Evolutionary conservation across 1,284 basidiomycete genomes (phyloP).

Genomic region (Chalciporus sp.): DNA sequence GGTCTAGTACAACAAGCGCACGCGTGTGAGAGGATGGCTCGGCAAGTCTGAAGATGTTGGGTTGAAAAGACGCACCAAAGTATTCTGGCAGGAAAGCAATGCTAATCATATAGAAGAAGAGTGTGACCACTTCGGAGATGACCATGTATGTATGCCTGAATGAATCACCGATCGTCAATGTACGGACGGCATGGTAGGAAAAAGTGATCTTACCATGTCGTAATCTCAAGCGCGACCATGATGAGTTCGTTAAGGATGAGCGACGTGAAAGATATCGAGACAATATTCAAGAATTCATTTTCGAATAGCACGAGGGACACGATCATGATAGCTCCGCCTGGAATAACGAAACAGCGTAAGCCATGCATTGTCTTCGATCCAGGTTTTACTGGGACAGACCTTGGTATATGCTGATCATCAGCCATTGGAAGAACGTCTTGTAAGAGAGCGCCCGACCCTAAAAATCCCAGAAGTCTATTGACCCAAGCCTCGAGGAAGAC

Average conservation of each 20-base stretch:
- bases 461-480: slow-evolving; percentile 8
- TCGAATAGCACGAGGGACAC: slow-evolving; percentile 96
- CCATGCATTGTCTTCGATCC: background rate
- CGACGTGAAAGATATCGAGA: slow-evolving; percentile 97
- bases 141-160: slow-evolving; percentile 95
- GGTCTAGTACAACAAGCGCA: slow-evolving; percentile 55
- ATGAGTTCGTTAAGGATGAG: slow-evolving; percentile 96
- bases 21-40: background rate
- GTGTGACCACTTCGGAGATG: slow-evolving; percentile 87
- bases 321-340: slow-evolving; percentile 98
- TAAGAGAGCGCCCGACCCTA: slow-evolving; percentile 91
- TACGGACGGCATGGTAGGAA: background rate
- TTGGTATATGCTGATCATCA: slow-evolving; percentile 98
- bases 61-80: slow-evolving; percentile 71
- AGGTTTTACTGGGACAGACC: slow-evolving; percentile 47
- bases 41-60: background rate
- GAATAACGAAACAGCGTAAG: background rate
- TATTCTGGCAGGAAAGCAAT: slow-evolving; percentile 96
- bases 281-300: slow-evolving; percentile 97
- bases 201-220: slow-evolving; percentile 76
- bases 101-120: slow-evolving; percentile 88
- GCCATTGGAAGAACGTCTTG: slow-evolving; percentile 98
- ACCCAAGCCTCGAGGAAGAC: background rate
- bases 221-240: slow-evolving; percentile 98
- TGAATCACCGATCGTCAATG: slow-evolving; percentile 5